phyloP scores from a whole-genome alignment of 805 yeast genomes.

The Zygotorulaspora florentina region DNA sequence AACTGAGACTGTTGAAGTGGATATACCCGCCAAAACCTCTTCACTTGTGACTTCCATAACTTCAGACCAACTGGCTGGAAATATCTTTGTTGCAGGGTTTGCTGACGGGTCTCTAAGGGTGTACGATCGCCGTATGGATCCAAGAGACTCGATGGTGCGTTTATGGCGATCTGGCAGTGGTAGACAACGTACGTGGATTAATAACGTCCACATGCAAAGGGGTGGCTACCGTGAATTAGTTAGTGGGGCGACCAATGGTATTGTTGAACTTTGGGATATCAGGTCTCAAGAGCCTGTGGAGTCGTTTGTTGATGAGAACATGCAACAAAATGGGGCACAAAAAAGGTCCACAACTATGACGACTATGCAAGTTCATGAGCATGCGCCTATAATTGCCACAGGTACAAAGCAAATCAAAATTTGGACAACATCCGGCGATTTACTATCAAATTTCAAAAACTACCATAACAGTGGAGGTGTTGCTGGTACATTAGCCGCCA shows the following conservation, averaged over 20 bases:
- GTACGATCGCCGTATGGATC: conserved; percentile 82
- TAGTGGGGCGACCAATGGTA: conserved; percentile 79
- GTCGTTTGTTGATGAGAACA: conserved; percentile 51
- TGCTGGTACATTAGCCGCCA: conserved; percentile 32
- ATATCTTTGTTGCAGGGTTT: conserved; percentile 85
- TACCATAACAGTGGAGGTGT: conserved; percentile 31
- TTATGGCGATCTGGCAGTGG: conserved; percentile 59
- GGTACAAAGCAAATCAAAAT: conserved; percentile 76
- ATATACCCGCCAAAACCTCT: conserved; percentile 87
- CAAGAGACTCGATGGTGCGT: conserved; percentile 80
- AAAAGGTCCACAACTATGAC: conserved; percentile 41
- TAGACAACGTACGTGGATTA: conserved; percentile 52
- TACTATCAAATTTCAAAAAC: conserved; percentile 56
- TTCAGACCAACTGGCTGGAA: conserved; percentile 93
- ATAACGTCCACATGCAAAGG: conserved; percentile 89
- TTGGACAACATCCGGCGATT: conserved; percentile 83
- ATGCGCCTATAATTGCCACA: conserved; percentile 90
- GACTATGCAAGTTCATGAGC: conserved; percentile 83
- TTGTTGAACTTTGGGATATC: conserved; percentile 87
- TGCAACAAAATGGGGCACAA: conserved; percentile 32
- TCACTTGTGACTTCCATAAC: conserved; percentile 85
- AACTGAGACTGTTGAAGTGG: conserved; percentile 77
- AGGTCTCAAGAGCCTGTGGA: conserved; percentile 67
- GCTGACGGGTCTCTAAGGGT: conserved; percentile 86
- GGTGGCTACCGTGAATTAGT: conserved; percentile 91